Conservation (phyloP, 352 stramenopile species). For the Aphanomyces stellatus region DNA sequence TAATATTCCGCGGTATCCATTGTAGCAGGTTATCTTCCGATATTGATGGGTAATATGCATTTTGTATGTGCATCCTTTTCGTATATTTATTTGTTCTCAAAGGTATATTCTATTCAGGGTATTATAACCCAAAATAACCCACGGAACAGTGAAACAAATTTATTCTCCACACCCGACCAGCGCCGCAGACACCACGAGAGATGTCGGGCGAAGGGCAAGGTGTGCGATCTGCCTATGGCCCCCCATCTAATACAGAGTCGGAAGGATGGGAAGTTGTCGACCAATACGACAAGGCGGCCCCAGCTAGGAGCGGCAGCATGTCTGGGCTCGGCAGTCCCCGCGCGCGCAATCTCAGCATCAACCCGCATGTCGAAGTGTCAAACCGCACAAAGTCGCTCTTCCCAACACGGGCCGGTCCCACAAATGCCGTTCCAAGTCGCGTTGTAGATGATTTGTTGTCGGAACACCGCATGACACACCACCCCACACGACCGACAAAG, state of each 20-base stretch:
- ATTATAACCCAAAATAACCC: not conserved
- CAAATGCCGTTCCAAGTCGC: conserved; percentile 1
- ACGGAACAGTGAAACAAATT: conserved; percentile 3
- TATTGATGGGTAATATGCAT: not conserved
- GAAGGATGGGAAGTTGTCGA: conserved; percentile 20
- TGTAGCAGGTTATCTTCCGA: not conserved
- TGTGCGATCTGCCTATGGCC: conserved; percentile 3
- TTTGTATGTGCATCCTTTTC: not conserved
- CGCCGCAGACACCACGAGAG: not conserved
- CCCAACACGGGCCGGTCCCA: not conserved
- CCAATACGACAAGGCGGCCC: conserved; percentile 1
- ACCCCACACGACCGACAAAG: no score
- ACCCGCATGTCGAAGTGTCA: not conserved
- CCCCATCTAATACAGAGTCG: conserved; percentile 17
- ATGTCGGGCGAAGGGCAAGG: conserved; percentile 9
- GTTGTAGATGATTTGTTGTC: conserved; percentile 16
- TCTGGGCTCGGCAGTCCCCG: no score
- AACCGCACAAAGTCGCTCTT: conserved; percentile 10
- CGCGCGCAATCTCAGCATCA: conserved; percentile 5
- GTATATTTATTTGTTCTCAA: not conserved
- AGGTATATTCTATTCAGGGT: no score
- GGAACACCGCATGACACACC: conserved; percentile 7
- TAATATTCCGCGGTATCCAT: not conserved
- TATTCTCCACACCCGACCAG: not conserved
- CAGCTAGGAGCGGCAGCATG: no score